A percentile compares a stretch with the other conserved stretches of the same genome.
Evolutionary conservation across 192 early-diverging fungal genomes (phyloP).

Genomic region (Thoreauomyces humboldtii): DNA sequence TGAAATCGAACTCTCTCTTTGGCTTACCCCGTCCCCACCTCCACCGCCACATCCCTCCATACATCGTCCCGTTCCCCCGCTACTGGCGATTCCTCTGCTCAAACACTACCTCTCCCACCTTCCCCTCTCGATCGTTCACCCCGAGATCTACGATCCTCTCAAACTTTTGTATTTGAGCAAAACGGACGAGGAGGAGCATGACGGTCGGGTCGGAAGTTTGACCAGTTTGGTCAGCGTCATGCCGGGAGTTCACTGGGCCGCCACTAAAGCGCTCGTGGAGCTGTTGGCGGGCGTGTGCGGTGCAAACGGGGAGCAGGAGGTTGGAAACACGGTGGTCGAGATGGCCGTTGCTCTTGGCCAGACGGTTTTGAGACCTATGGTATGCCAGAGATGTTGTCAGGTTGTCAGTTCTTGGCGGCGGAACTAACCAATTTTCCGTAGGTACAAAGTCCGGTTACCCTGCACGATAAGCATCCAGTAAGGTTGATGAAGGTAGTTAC

Average conservation of each 20-base stretch:
- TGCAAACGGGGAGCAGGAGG: conserved; percentile 14
- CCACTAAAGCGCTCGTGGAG: conserved; percentile 11
- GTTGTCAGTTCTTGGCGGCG: background rate
- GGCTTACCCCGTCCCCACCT: background rate
- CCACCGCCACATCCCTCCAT: background rate
- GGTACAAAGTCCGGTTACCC: conserved; percentile 34
- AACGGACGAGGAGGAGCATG: conserved; percentile 19
- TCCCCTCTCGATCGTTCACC: conserved; percentile 24
- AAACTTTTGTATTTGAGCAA: conserved; percentile 49
- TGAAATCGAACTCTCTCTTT: background rate
- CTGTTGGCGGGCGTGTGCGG: background rate
- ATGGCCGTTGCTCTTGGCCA: conserved; percentile 35
- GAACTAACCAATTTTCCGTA: background rate
- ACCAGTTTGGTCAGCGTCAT: background rate
- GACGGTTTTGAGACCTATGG: conserved; percentile 39
- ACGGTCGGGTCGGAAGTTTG: background rate
- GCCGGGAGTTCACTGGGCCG: background rate
- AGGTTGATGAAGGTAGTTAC: conserved; percentile 39
- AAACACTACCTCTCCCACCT: conserved; percentile 40
- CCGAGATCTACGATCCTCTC: conserved; percentile 47
- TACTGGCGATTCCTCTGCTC: conserved; percentile 3
- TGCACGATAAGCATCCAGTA: conserved; percentile 46
- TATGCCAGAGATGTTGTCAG: background rate
- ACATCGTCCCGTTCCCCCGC: background rate
- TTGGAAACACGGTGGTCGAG: conserved; percentile 13